Base-by-base conservation (phyloP, 441 rosid species). In the Erysimum cheiri region DNA sequence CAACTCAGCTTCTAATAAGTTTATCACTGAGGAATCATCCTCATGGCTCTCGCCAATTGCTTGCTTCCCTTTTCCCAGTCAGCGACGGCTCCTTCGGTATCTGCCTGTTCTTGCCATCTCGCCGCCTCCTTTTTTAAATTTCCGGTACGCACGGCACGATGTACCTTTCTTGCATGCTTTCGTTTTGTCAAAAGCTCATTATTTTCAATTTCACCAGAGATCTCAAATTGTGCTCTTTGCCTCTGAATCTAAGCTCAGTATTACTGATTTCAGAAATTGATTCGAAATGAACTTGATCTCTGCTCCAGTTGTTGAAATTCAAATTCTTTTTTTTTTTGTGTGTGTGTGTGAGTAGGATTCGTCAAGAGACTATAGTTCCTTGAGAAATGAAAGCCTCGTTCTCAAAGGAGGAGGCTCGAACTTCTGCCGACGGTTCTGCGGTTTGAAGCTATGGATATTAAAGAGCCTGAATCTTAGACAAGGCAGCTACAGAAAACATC, bases 371-470 rank as follows among this genome's bases (percentile, higher is more conserved):
- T n/a, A n/a, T n/a, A n/a, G 53, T 36, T 53, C 65, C 3, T 63
- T 56, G 28, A 75, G 80, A 64, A 59, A 69, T 77, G 74, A 70
- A 28, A 72, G 58, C 31, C 32, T 76, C 64, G 72, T 80, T 35
- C 78, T 59, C 7, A 55, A 58, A 58, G 80, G 83, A 77, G 81
- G 80, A 81, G 70, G 82, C 15, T 52, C 63, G 10, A 79, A 64
- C 72, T 50, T 81, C 52, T 80, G 78, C 74, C 69, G 48, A 70
- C 72, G 81, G 60, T 79, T 88, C 29, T 75, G 80, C 56, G 85
- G 87, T 29, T 80, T 87, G 49, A 87, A 85, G 70, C 60, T 70
- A 11, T 71, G 80, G 84, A 69, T 80, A 58, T 69, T 71, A 13
- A 66, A 82, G 59, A 84, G 80, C 65, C 43, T 83, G 49, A 81